These are phyloP conservation scores for Quercus lobata DNA, from an alignment of 331 rosid genomes.

Conservation along the genomic window DNA sequence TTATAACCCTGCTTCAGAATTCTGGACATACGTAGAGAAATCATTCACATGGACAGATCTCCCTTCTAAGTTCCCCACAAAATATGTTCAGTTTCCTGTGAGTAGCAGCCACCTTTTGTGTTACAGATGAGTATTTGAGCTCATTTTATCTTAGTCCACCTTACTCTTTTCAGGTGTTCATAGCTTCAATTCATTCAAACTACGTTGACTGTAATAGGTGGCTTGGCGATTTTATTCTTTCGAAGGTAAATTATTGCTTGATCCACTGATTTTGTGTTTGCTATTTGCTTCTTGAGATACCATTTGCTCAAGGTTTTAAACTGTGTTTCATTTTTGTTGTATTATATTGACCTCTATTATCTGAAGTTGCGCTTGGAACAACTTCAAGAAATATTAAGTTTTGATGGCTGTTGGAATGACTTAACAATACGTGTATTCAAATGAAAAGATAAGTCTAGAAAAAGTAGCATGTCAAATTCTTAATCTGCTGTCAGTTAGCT, in stretches of 20 bases:
- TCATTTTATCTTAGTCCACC: constrained; percentile 1
- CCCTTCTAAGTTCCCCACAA: constrained; percentile 96
- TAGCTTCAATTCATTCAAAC: constrained; percentile 81
- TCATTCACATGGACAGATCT: constrained; percentile 98
- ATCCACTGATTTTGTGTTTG: constrained; percentile 11
- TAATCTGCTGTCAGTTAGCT: not conserved
- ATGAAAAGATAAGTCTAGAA: not conserved
- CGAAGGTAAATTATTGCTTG: constrained; percentile 64
- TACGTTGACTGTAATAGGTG: constrained; percentile 98
- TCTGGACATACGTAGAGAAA: constrained; percentile 87
- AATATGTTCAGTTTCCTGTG: constrained; percentile 94
- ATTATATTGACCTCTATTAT: not conserved
- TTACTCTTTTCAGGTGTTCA: constrained; percentile 62
- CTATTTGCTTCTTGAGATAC: not conserved
- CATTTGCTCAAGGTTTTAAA: not conserved
- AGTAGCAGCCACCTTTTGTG: constrained; percentile 27
- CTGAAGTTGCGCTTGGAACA: not conserved
- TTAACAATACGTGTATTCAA: not conserved
- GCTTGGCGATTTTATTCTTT: constrained; percentile 93
- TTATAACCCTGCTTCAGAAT: constrained; percentile 55
- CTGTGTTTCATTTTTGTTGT: not conserved
- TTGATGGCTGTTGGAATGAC: not conserved
- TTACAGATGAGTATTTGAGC: constrained; percentile 1
- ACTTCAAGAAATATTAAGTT: not conserved
- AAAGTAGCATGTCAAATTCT: not conserved